These are phyloP conservation scores for Pestalotiopsis fici DNA, from an alignment of 2,329 filamentous ascomycete species.

Conservation along the genomic window DNA sequence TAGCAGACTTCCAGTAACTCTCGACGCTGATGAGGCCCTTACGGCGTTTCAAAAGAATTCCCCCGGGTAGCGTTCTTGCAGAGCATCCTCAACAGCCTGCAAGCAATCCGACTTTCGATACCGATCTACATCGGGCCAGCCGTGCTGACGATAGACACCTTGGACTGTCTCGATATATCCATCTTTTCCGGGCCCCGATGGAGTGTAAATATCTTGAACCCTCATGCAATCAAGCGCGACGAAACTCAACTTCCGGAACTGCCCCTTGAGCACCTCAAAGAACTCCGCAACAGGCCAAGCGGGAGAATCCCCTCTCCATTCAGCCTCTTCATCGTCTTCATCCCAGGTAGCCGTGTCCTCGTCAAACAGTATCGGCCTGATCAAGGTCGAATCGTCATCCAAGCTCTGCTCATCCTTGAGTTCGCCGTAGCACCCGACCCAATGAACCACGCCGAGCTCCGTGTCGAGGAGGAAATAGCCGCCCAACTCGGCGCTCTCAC, in stretches of 20 bases:
- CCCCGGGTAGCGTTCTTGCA: background rate
- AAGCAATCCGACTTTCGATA: background rate
- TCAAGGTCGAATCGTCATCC: slow-evolving; percentile 16
- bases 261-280: background rate
- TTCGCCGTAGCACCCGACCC: background rate
- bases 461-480: slow-evolving; percentile 1
- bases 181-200: background rate
- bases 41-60: background rate
- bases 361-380: background rate
- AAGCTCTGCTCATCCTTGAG: slow-evolving; percentile 53
- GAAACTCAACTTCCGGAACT: background rate
- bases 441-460: background rate
- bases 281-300: slow-evolving; percentile 3
- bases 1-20: no score
- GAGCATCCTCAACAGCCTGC: background rate
- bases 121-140: background rate
- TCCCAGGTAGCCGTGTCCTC: background rate
- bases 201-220: background rate
- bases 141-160: background rate
- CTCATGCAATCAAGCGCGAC: background rate
- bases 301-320: background rate
- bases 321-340: background rate
- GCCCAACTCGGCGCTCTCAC: background rate
- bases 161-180: background rate
- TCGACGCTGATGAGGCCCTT: no score